Evolutionary conservation across 2,329 filamentous ascomycete genomes (phyloP), one percentile per base, ranked within the genome.

Genomic region (Paracamarosporium sp.): DNA sequence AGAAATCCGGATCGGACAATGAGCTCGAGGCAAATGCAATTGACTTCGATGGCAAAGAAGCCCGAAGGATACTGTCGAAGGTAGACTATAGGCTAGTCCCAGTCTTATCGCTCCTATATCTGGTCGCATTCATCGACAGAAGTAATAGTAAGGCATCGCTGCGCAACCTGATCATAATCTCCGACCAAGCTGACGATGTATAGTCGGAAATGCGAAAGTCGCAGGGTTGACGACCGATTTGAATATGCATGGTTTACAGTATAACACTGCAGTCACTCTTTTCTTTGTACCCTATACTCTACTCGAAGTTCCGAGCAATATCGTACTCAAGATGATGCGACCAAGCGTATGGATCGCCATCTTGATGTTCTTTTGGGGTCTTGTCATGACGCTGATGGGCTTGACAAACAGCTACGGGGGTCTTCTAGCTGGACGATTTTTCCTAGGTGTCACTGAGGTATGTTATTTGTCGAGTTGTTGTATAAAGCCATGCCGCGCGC

Each of bases 401-500:
- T 62, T 85, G 1, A 79, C 82, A 13, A 70, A 75, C 15, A 82
- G 79, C 57, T 84, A 79, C 53, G 66, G 69, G 4, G 82, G 82
- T 4, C 73, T 85, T 3, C 77, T 84, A 62, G 79, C 79, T 1
- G 79, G 78, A 5, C 78, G 83, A 3, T 83, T 72, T n/a, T 73
- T 78, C 47, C 56, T 78, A 2, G 76, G 76, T 12, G 68, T 78
- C 1, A 72, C 73, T 17, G 76, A 78, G 62, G 79, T 70, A 60
- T 65, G 55, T 46, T 28, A 7, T n/a, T 35, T 17, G 17, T 12
- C 25, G 15, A 43, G 20, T 27, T 22, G 2, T 13, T 1, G 45
- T 31, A 4, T 15, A 25, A 44, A 38, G 13, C 35, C n/a, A n/a
- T 9, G n/a, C 20, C 12, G 33, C 25, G 53, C 45, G 28, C 64